phyloP scores from a whole-genome alignment of 768 basidiomycete species.

The Leccinum truebloodii region DNA sequence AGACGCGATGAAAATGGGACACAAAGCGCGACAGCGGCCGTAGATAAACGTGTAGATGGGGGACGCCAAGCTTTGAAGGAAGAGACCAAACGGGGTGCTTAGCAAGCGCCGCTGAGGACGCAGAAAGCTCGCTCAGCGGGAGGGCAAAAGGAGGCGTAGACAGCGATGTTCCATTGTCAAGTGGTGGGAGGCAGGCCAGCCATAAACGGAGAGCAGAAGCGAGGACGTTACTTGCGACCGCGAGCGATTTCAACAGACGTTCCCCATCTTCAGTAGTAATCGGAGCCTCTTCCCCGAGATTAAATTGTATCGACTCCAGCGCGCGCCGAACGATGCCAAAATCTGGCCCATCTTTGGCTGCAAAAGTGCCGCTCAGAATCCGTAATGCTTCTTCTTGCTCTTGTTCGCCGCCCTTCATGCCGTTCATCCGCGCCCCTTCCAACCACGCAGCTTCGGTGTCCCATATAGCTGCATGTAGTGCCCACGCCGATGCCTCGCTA shows the following conservation, averaged over 20 bases:
- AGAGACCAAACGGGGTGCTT: constrained; percentile 53
- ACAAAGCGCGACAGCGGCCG: constrained; percentile 61
- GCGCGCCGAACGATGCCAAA: constrained; percentile 38
- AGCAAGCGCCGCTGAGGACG: constrained; percentile 49
- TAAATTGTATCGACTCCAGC: constrained; percentile 35
- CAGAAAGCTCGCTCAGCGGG: constrained; percentile 58
- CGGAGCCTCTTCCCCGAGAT: constrained; percentile 17
- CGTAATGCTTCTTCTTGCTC: constrained; percentile 51
- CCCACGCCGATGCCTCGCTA: constrained; percentile 25
- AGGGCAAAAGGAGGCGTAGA: constrained; percentile 59
- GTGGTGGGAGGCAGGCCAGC: constrained; percentile 58
- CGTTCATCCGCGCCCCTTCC: constrained; percentile 76
- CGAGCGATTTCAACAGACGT: constrained; percentile 31
- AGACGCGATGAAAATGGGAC: constrained; percentile 56
- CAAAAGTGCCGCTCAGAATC: constrained; percentile 42
- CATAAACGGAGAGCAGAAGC: constrained; percentile 59
- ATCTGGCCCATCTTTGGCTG: constrained; percentile 31
- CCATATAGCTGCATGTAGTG: constrained; percentile 40
- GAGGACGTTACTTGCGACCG: constrained; percentile 38
- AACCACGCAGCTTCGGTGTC: constrained; percentile 60
- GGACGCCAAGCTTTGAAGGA: constrained; percentile 5
- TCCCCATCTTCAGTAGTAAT: constrained; percentile 4
- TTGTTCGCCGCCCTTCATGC: constrained; percentile 59
- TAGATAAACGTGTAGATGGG: constrained; percentile 16
- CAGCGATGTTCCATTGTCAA: constrained; percentile 37